Evolutionary conservation across 2,329 filamentous ascomycete species (phyloP), one percentile per base, ranked within the genome.

Genomic region (Fusarium papillatum): DNA sequence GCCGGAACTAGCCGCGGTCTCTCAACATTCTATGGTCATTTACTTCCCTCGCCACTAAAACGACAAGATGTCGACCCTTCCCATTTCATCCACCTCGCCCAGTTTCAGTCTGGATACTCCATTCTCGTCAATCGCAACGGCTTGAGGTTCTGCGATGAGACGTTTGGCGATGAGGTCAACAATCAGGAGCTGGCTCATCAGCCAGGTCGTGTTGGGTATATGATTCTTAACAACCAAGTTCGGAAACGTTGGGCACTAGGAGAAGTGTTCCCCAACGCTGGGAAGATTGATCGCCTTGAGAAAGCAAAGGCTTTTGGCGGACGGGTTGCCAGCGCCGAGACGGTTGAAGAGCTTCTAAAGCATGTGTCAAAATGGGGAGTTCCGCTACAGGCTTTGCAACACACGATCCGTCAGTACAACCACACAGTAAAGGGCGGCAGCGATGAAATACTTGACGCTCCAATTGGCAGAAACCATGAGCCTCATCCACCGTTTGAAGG

Each of bases 101-200:
- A 73, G 17, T 73, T 73, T 24, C 71, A 73, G 29, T 73, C 71
- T 3, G 71, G 71, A 7, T 71, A 73, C 22, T 71, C 71, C 2
- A 31, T 73, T 2, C 55, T 73, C 3, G 71, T 73, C 19, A 73
- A 73, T 29, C 50, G 65, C 16, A 36, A 67, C 2, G 71, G 71
- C 1, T 62, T 48, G 16, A 50, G 71, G 17, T 73, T 73, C 64
- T 73, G 71, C 24, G 71, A 73, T 22, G 71, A 73, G 43, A 73
- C 71, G n/a, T 69, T 71, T 5, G 71, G 71, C 4, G 71, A 71
- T 7, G 71, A 73, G 41, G 71, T 73, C 31, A 73, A 73, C 55
- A 73, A 73, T 59, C 69, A 73, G 17, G 71, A 73, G 7, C 68
- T 73, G 13, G 69, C 71, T 9, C 71, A 59, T 11, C 69, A 73